phyloP scores from a whole-genome alignment of 2,329 filamentous ascomycete genomes.

The Aspergillus sergii region DNA sequence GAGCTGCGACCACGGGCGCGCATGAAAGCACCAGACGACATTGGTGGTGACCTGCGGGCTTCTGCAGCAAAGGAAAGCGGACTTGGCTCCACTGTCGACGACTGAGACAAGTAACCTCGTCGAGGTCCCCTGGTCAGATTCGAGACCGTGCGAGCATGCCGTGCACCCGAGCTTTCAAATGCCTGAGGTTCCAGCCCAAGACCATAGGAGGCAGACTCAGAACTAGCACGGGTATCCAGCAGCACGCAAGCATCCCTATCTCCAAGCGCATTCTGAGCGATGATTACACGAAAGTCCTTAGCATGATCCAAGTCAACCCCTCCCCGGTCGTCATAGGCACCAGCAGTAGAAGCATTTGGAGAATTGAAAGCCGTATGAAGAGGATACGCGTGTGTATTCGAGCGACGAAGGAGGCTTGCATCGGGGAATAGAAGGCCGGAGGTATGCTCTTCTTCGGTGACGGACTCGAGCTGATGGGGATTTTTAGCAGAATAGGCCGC shows the following conservation, averaged over 20 bases:
- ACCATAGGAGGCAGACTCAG: conserved; percentile 32
- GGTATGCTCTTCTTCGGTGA: conserved; percentile 53
- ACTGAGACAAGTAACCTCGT: conserved; percentile 36
- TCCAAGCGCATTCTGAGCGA: conserved; percentile 52
- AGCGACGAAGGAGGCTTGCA: conserved; percentile 44
- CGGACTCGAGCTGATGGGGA: conserved; percentile 46
- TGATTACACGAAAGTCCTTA: conserved; percentile 50
- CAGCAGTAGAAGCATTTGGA: conserved; percentile 45
- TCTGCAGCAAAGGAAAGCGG: conserved; percentile 35
- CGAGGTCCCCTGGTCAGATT: conserved; percentile 40
- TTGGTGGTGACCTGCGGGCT: conserved; percentile 34
- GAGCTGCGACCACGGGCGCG: conserved; percentile 49
- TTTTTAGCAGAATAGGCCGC: conserved; percentile 42
- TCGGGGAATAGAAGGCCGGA: conserved; percentile 52
- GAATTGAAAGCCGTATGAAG: conserved; percentile 46
- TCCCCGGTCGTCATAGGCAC: conserved; percentile 50
- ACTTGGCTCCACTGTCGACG: conserved; percentile 37
- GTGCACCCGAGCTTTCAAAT: conserved; percentile 30
- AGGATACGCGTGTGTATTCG: conserved; percentile 44
- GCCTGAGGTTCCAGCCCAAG: conserved; percentile 39
- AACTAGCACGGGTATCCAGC: conserved; percentile 44
- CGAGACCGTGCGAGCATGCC: conserved; percentile 42
- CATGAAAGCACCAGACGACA: conserved; percentile 41
- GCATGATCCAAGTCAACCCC: conserved; percentile 48
- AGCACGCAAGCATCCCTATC: conserved; percentile 51